Evolutionary conservation across 352 stramenopile species (phyloP), one percentile per base, ranked within the genome.

Genomic region (Pythium volutum): DNA sequence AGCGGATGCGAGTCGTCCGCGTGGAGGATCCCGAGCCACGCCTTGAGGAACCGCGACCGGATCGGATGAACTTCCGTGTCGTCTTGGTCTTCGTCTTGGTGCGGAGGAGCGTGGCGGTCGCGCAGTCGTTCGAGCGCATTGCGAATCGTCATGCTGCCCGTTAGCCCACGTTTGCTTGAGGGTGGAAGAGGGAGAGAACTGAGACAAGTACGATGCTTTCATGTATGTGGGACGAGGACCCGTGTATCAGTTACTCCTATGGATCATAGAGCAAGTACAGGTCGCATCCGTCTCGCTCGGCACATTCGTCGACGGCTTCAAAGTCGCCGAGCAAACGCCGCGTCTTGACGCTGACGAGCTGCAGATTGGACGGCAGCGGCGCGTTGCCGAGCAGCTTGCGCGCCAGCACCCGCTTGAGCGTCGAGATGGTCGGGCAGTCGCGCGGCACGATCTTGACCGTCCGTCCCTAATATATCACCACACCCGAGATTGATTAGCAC

Each of bases 251-350:
- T 27, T 20, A 43, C 27, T 20, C n/a, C 46, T 60, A 71, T 12
- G 47, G 36, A 36, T 71, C 64, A 43, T 67, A 64, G 38, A 71
- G 39, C 36, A 71, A 52, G 53, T 54, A 71, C 20, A 71, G 33
- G 18, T 63, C 50, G 5, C 22, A 41, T 20, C 64, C 64, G 33
- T 71, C 59, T 26, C 31, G 43, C 26, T 55, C 23, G 20, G 66
- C 16, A 23, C 58, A 67, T 0, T 59, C 59, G 6, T 66, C 58
- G 14, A 71, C 36, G 6, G 50, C 33, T 50, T 71, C 64, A 15
- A 66, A 31, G 31, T 71, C 64, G 7, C 38, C 59, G 3, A 71
- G 53, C 10, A 71, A 38, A 6, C 64, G 57, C 5, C 64, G 64
- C 8, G 58, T 56, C 9, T 27, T 23, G 34, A 67, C 59, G 20